Conservation (phyloP, 306 rosid genomes). For the Pyrus pyrifolia region DNA sequence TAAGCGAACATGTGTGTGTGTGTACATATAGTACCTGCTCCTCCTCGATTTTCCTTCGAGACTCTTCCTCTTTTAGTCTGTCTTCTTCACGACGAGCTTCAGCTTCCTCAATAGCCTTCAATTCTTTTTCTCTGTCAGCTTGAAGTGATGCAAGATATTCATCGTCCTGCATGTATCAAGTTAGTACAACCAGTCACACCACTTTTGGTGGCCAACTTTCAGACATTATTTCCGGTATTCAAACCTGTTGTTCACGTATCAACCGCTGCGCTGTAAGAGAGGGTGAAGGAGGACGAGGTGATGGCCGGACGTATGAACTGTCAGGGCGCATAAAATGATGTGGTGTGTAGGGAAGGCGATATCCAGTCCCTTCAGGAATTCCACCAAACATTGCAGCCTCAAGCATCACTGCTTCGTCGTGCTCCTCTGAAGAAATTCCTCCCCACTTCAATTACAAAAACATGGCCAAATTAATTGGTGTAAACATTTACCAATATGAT, state of each 20-base stretch:
- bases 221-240: slow-evolving; percentile 1
- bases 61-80: slow-evolving; percentile 66
- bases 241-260: slow-evolving; percentile 95
- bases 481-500: background rate
- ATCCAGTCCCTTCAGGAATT: slow-evolving; percentile 68
- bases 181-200: background rate
- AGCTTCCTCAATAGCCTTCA: slow-evolving; percentile 69
- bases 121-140: slow-evolving; percentile 87
- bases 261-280: slow-evolving; percentile 73
- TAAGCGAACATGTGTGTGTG: background rate
- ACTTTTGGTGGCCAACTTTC: slow-evolving; percentile 3
- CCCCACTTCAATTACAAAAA: slow-evolving; percentile 68
- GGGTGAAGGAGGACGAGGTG: slow-evolving; percentile 81
- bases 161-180: slow-evolving; percentile 65
- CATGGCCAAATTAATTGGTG: slow-evolving; percentile 11
- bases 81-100: slow-evolving; percentile 79
- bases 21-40: slow-evolving; percentile 49
- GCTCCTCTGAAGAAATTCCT: slow-evolving; percentile 87
- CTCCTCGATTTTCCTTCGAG: slow-evolving; percentile 61
- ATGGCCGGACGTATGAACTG: slow-evolving; percentile 31
- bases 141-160: slow-evolving; percentile 83
- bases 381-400: slow-evolving; percentile 99
- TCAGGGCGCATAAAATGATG: slow-evolving; percentile 50
- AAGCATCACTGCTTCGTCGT: slow-evolving; percentile 92
- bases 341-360: slow-evolving; percentile 57